A percentile compares a stretch with the other conserved stretches of the same genome.
phyloP scores from a whole-genome alignment of 805 yeast genomes.

The Metschnikowia lochheadii region DNA sequence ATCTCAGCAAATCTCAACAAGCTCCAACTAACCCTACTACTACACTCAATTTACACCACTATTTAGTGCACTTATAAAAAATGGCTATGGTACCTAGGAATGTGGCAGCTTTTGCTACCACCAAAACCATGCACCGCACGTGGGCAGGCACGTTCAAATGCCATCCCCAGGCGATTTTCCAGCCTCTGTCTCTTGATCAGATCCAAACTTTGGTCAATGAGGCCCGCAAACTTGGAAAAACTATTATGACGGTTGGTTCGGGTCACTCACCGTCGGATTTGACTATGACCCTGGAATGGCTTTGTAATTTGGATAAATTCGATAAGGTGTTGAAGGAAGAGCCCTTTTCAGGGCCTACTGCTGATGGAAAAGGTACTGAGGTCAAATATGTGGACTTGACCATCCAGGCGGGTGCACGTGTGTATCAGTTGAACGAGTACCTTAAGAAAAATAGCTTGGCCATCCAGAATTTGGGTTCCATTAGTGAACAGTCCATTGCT shows the following conservation, averaged over 20 bases:
- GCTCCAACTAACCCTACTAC: no score
- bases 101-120: conserved; percentile 33
- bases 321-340: conserved; percentile 48
- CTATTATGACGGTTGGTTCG: conserved; percentile 82
- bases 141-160: conserved; percentile 93
- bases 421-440: conserved; percentile 66
- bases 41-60: neutral
- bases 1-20: no score
- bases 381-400: conserved; percentile 80
- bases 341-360: conserved; percentile 41
- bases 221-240: conserved; percentile 57
- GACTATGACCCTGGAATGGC: conserved; percentile 85
- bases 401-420: conserved; percentile 89
- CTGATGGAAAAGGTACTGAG: conserved; percentile 21
- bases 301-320: conserved; percentile 78
- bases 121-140: conserved; percentile 50
- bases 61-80: neutral
- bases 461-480: conserved; percentile 88
- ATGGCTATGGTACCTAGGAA: conserved; percentile 28
- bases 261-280: conserved; percentile 94
- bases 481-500: conserved; percentile 87
- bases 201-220: conserved; percentile 59
- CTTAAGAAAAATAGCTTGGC: conserved; percentile 67
- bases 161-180: conserved; percentile 71
- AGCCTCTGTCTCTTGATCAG: conserved; percentile 70